Percentiles rank a stretch among this genome's conserved stretches.
Evolutionary conservation across 106 monocot species (phyloP).

Genomic region (Phalaenopsis aphrodite): DNA sequence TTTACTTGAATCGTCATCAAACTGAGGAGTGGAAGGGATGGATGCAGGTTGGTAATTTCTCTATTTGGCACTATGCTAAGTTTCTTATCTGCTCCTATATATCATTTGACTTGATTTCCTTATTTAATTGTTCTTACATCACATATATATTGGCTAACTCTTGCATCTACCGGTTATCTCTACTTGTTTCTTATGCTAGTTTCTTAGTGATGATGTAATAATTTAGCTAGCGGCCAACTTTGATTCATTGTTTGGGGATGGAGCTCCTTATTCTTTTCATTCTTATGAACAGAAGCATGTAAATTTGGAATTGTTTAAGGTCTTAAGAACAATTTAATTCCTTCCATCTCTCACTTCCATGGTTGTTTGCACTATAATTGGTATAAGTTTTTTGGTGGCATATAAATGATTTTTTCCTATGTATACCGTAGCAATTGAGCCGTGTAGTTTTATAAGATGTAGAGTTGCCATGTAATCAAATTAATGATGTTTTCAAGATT

Average conservation of each 20-base stretch:
- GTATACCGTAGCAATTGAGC: neutral
- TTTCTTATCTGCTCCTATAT: neutral
- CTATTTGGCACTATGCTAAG: neutral
- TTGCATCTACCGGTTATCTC: neutral
- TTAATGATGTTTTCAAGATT: neutral
- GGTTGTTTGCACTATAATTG: neutral
- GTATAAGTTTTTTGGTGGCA: neutral
- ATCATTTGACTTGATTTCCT: neutral
- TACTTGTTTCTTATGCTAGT: neutral
- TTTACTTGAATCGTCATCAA: constrained; percentile 91
- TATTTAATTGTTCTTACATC: neutral
- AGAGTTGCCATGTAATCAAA: neutral
- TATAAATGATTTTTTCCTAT: neutral
- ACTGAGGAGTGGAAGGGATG: constrained; percentile 99
- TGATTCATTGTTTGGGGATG: neutral
- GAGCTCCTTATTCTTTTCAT: neutral
- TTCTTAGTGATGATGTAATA: neutral
- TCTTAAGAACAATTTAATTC: neutral
- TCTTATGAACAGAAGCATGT: neutral
- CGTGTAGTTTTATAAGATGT: neutral
- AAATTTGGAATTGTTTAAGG: neutral
- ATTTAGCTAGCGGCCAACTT: neutral
- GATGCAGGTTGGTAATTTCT: constrained; percentile 75
- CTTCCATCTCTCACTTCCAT: neutral
- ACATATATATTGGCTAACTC: neutral